Evolutionary conservation across 805 yeast genomes (phyloP), one percentile per base, ranked within the genome.

Genomic region (Saccharomyces paradoxus): DNA sequence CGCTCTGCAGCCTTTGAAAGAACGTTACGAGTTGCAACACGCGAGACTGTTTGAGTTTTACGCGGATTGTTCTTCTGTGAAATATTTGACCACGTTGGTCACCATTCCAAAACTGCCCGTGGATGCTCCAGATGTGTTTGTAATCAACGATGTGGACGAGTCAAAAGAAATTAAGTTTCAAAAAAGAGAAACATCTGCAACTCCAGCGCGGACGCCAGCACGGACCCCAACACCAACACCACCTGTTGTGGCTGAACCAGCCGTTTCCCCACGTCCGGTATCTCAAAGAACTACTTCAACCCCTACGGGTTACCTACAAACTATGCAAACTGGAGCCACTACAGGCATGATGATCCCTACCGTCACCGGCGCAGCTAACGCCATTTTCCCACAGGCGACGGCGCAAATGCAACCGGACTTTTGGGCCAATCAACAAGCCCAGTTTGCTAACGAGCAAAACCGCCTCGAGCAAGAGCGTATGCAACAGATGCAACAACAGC

Each of bases 21-120:
- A 83, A 41, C 77, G 92, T 52, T 92, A 84, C 64, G 77, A 78
- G 60, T 76, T 84, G 21, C 96, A 89, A 68, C 86, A 83, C 61
- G 53, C 79, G 53, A 74, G 86, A 51, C 72, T 92, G 52, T 82
- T 83, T 65, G 92, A 88, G 62, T 89, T 92, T 62, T 92, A 88
- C 72, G 87, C 92, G 27, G 97, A 91, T 63, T 89, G 96, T 67
- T 86, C 92, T 6, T 81, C 92, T 0, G 81, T 92, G 57, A 86
- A 86, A 67, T 89, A 84, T 63, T 77, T 91, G 64, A 82, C 95
- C 1, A 81, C 91, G 37, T 78, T 91, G 67, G 85, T 91, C 49
- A 84, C 63, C 1, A 58, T 68, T 3, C 73, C 73, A 51, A 71
- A 71, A 59, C 57, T 74, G 32, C 76, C 77, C 62, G 71, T 63